A percentile compares a stretch with the other conserved stretches of the same genome.
Conservation (phyloP, 75 land plant species). For the Picea glauca region DNA sequence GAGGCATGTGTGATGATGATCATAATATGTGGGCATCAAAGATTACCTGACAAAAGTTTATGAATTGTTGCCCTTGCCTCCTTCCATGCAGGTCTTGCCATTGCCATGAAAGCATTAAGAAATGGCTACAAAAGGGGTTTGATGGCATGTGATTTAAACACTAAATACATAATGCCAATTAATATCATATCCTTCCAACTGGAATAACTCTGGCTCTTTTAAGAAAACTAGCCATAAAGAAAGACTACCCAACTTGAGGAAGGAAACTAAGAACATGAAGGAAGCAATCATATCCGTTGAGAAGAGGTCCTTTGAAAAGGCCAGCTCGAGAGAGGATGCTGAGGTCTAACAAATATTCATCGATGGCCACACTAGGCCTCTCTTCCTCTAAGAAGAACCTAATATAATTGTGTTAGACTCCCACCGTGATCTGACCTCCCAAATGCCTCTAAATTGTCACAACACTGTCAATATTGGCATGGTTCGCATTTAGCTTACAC, state of each 20-base stretch:
- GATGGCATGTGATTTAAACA: neutral
- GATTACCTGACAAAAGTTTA: slow-evolving; percentile 67
- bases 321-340: slow-evolving; percentile 53
- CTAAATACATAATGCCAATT: neutral
- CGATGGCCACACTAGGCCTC: slow-evolving; percentile 80
- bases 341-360: slow-evolving; percentile 77
- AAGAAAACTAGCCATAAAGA: neutral
- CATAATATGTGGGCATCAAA: neutral
- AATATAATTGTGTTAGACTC: too few relatives aligned
- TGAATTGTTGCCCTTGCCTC: slow-evolving; percentile 82
- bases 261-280: slow-evolving; percentile 41
- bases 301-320: slow-evolving; percentile 72
- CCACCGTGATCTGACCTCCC: too few relatives aligned
- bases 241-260: neutral
- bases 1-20: too few relatives aligned
- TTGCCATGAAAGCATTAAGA: slow-evolving; percentile 65
- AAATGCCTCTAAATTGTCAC: too few relatives aligned
- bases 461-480: too few relatives aligned
- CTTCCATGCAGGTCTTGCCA: slow-evolving; percentile 94
- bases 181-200: neutral
- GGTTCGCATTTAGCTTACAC: too few relatives aligned
- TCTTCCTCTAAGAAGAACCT: neutral
- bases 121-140: slow-evolving; percentile 35
- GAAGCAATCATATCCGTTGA: slow-evolving; percentile 58
- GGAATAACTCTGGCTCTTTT: neutral